Percentiles rank a stretch among this genome's conserved stretches.
phyloP scores from a whole-genome alignment of 2,329 filamentous ascomycete genomes.

The Cladosporium sp. region DNA sequence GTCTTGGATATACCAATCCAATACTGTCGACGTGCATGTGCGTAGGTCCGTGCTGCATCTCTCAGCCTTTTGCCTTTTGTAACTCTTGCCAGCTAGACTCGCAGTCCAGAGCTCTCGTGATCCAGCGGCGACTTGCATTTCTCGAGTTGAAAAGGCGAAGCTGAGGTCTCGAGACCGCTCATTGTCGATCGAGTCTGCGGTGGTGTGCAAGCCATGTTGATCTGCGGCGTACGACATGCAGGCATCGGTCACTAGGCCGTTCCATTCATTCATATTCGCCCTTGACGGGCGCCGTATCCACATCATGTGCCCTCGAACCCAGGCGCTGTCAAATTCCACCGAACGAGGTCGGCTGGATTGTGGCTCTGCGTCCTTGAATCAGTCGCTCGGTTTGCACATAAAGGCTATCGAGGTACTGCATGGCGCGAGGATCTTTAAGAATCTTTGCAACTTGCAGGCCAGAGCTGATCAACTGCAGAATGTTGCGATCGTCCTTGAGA shows the following conservation, averaged over 20 bases:
- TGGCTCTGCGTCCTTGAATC: slow-evolving; percentile 55
- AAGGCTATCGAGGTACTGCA: slow-evolving; percentile 77
- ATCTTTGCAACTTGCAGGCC: slow-evolving; percentile 87
- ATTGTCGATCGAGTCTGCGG: not conserved
- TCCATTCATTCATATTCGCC: slow-evolving; percentile 2
- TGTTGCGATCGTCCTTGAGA: slow-evolving; percentile 84
- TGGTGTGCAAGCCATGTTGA: not conserved
- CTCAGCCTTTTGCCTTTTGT: not conserved
- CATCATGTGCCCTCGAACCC: not conserved
- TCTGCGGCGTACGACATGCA: not conserved
- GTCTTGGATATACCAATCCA: slow-evolving; percentile 13
- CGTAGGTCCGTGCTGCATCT: not conserved
- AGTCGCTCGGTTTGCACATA: slow-evolving; percentile 79
- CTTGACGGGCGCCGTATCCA: not conserved
- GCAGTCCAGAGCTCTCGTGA: not conserved
- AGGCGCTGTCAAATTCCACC: slow-evolving; percentile 2
- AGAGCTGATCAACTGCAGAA: slow-evolving; percentile 82
- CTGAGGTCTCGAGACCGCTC: not conserved
- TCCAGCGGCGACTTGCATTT: not conserved
- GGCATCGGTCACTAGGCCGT: not conserved
- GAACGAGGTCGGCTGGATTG: slow-evolving; percentile 15
- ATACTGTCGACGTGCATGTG: slow-evolving; percentile 16
- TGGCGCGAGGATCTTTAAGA: slow-evolving; percentile 77
- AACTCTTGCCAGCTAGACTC: not conserved
- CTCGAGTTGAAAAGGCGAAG: not conserved